Conservation (phyloP, 2,329 filamentous ascomycete genomes). For the Alternaria angustiovoidea region DNA sequence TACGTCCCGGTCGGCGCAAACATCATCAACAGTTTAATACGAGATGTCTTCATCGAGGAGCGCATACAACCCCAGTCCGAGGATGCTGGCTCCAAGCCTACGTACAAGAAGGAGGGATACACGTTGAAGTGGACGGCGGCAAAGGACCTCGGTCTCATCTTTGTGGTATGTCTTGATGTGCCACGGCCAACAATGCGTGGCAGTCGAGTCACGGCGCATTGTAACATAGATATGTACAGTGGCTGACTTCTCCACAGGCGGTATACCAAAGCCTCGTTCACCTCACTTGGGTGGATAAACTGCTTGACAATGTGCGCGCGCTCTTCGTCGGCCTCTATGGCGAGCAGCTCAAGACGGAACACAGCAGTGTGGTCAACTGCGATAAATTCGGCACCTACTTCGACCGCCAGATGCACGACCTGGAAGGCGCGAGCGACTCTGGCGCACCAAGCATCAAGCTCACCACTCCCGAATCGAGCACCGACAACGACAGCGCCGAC, state of each 20-base stretch:
- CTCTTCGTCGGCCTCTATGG: conserved; percentile 92
- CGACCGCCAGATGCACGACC: conserved; percentile 86
- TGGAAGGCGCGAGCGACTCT: conserved; percentile 67
- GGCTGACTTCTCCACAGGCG: conserved; percentile 64
- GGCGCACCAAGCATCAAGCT: conserved; percentile 51
- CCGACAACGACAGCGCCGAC: conserved; percentile 57
- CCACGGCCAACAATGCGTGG: not conserved
- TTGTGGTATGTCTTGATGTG: conserved; percentile 71
- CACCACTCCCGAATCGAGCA: conserved; percentile 59
- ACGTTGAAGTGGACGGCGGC: conserved; percentile 92
- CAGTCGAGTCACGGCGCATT: not conserved
- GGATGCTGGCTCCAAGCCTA: conserved; percentile 70
- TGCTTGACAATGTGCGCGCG: conserved; percentile 92
- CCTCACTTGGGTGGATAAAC: conserved; percentile 95
- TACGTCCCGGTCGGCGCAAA: conserved; percentile 81
- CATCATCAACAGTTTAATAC: conserved; percentile 92
- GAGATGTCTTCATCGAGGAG: conserved; percentile 97
- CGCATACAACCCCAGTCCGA: conserved; percentile 71
- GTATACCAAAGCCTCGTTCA: conserved; percentile 96
- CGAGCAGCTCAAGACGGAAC: conserved; percentile 81
- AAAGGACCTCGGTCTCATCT: conserved; percentile 93
- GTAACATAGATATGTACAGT: not conserved
- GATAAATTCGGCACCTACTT: conserved; percentile 86
- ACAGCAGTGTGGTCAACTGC: conserved; percentile 81
- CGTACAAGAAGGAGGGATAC: conserved; percentile 91